Evolutionary conservation across 148 eudicot genomes (phyloP).

Genomic region (Amaranthus cruentus): DNA sequence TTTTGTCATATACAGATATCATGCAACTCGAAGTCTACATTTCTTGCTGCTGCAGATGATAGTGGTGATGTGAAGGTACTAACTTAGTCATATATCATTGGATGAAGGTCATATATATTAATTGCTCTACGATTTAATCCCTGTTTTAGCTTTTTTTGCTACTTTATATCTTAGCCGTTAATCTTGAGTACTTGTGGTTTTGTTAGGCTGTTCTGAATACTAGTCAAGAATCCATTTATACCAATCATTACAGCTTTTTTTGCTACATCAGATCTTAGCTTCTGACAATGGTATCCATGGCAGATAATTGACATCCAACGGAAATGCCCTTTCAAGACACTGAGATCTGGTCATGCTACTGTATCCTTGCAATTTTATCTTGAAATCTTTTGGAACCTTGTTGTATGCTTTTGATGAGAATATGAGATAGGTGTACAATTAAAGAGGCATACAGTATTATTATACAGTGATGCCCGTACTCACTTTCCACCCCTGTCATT

Average conservation of each 20-base stretch:
- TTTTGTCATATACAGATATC: conserved; percentile 47
- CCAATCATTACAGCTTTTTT: no score
- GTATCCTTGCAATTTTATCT: conserved; percentile 57
- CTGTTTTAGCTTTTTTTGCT: neutral
- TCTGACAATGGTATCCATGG: conserved; percentile 26
- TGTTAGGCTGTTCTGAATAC: neutral
- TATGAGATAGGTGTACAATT: neutral
- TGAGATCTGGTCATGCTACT: conserved; percentile 82
- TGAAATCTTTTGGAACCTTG: neutral
- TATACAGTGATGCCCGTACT: neutral
- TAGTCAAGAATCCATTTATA: neutral
- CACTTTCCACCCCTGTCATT: neutral
- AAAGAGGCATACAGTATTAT: neutral
- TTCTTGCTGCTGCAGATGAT: conserved; percentile 96
- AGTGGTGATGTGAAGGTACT: conserved; percentile 91
- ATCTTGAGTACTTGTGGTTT: neutral
- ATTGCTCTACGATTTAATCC: neutral
- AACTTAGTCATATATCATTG: neutral
- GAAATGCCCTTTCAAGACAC: conserved; percentile 74
- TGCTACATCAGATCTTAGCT: neutral
- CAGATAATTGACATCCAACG: conserved; percentile 86
- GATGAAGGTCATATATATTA: neutral
- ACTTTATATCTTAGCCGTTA: neutral
- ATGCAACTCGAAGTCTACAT: conserved; percentile 78
- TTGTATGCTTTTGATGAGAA: neutral